Evolutionary conservation across 371 early-diverging fungal species (phyloP).

Genomic region (Batkoa obscura): DNA sequence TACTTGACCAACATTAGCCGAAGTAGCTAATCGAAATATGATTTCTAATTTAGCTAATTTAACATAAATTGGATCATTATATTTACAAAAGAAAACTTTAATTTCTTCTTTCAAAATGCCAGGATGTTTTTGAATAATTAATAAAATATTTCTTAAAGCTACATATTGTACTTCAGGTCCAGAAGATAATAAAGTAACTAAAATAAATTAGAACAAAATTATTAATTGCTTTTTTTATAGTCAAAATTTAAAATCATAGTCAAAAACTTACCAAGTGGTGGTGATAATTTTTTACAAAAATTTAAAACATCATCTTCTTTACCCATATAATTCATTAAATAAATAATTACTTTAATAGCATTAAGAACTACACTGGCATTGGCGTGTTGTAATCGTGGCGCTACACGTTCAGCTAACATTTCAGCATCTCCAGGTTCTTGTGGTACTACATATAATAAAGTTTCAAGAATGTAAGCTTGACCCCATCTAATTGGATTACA

Average conservation of each 20-base stretch:
- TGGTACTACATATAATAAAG: conserved; percentile 70
- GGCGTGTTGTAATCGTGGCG: conserved; percentile 88
- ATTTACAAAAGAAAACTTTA: conserved; percentile 94
- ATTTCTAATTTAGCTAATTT: conserved; percentile 95
- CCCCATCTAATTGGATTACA: conserved; percentile 86
- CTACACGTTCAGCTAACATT: conserved; percentile 73
- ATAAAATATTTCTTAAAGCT: conserved; percentile 80
- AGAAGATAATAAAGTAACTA: conserved; percentile 73
- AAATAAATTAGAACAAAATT: background rate
- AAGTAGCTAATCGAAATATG: conserved; percentile 68
- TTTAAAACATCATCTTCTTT: conserved; percentile 44
- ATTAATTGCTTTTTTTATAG: no score
- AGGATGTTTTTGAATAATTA: conserved; percentile 86
- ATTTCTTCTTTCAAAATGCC: conserved; percentile 77
- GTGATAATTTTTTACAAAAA: conserved; percentile 64
- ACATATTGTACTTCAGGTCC: conserved; percentile 94
- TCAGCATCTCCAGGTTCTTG: conserved; percentile 71
- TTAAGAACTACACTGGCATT: conserved; percentile 87
- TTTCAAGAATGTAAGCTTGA: conserved; percentile 73
- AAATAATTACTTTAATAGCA: conserved; percentile 72
- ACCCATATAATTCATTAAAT: conserved; percentile 72
- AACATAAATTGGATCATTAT: conserved; percentile 95
- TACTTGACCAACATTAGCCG: conserved; percentile 73
- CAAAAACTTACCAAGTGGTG: conserved; percentile 49
- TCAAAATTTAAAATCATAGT: background rate